Base-by-base conservation (phyloP, 257 asterid species). In the Nicotiana undulata region DNA sequence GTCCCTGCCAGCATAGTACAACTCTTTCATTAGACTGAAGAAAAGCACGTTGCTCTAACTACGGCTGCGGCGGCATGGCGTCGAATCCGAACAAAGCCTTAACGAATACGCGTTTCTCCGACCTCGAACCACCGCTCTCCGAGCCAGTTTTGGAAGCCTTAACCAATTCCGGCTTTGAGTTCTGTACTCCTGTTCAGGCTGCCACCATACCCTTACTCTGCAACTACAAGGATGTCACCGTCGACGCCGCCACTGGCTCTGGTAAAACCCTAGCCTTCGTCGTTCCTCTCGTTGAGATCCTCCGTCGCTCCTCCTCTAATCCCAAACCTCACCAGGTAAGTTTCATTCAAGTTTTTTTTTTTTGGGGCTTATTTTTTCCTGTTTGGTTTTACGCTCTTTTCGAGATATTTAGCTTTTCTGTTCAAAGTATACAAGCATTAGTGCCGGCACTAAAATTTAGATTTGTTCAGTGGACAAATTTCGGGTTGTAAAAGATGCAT, bases 191-290 rank as follows among this genome's bases (percentile, higher is more conserved):
- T 22, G 97, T 95, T 80, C 98, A 95, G 85, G 97, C 96, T 58
- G 91, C 91, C 87, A 93, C 99, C 74, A 92, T 95, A 65, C 99
- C 98, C 53, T 80, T 93, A 80, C 93, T 95, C 24, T 92, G 97
- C 91, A 78, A 80, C 89, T 88, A 88, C 90, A 93, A 91, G 82
- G 99, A 93, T 81, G 98, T 95, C 8, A 85, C 96, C 2, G 98
- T 95, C 3, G 97, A 95, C 82, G 99, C 97, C 82, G 98, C 98
- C 87, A 95, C 97, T 40, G 98, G 99, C 79, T 95, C 99, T 29
- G 98, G 98, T 0, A 95, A 95, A 82, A 93, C 98, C 84, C 89
- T 93, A 74, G 97, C 99, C 29, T 95, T 93, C 70, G 86, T 95
- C 28, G 82, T 95, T 26, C 99, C 99, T 64, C 80, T 93, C 8